Evolutionary conservation across 2,329 filamentous ascomycete genomes (phyloP).

Genomic region (Fusarium coffeatum): DNA sequence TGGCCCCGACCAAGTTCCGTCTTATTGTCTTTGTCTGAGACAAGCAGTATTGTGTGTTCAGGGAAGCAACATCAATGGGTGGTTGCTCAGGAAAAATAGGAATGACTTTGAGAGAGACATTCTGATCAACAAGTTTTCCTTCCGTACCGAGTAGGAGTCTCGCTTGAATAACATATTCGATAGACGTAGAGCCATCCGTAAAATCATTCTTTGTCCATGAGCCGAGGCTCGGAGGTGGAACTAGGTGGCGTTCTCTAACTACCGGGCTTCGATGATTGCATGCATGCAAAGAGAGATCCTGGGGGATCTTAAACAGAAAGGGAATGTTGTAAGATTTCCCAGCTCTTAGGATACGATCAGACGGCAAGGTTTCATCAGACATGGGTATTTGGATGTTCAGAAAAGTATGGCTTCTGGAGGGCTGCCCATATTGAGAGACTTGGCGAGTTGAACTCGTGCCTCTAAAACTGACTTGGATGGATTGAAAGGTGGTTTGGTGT

Average conservation of each 20-base stretch:
- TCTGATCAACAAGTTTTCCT: not conserved
- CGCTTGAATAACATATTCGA: not conserved
- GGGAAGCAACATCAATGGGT: not conserved
- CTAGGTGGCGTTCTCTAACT: constrained; percentile 1
- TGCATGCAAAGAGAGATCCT: not conserved
- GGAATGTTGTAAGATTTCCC: not conserved
- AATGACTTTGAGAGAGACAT: not conserved
- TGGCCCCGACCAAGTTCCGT: not conserved
- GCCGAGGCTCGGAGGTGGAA: not conserved
- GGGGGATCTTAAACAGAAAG: not conserved
- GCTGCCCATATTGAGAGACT: constrained; percentile 2
- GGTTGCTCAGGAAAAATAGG: not conserved
- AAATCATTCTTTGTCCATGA: not conserved
- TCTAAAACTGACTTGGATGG: not conserved
- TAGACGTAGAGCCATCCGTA: not conserved
- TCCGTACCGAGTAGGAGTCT: not conserved
- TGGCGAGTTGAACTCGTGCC: constrained; percentile 6
- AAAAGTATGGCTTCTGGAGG: not conserved
- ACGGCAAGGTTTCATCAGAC: not conserved
- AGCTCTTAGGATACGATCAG: too few relatives aligned
- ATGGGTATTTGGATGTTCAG: not conserved
- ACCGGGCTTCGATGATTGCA: not conserved
- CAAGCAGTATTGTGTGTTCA: not conserved
- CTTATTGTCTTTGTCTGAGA: not conserved
- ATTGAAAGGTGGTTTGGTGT: not conserved